Evolutionary conservation across 352 stramenopile species (phyloP).

Genomic region (Phytophthora nicotianae): DNA sequence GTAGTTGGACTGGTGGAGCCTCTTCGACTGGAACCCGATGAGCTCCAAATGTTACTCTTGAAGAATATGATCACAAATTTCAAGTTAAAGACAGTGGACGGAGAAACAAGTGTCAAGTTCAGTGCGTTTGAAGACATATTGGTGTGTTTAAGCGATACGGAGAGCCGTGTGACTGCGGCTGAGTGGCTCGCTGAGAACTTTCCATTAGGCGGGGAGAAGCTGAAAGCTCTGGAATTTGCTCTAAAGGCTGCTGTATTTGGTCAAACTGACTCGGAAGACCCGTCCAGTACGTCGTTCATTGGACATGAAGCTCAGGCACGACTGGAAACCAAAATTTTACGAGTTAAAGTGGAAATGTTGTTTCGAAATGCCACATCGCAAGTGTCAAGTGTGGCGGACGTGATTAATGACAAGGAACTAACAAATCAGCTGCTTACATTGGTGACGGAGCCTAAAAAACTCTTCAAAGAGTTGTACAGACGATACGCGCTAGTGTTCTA

Average conservation of each 20-base stretch:
- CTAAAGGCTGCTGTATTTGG: constrained; percentile 24
- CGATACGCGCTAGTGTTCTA: constrained; percentile 46
- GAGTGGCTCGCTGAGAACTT: constrained; percentile 65
- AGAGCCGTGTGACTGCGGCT: constrained; percentile 52
- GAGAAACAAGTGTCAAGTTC: constrained; percentile 7
- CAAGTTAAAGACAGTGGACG: constrained; percentile 1
- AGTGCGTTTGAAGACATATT: constrained; percentile 41
- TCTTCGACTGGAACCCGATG: constrained; percentile 66
- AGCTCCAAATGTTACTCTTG: constrained; percentile 75
- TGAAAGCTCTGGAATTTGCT: constrained; percentile 55
- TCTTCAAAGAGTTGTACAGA: constrained; percentile 55
- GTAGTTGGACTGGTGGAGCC: constrained; percentile 55
- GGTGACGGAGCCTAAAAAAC: constrained; percentile 37
- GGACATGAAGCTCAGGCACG: constrained; percentile 36
- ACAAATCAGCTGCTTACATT: constrained; percentile 35
- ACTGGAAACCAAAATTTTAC: constrained; percentile 49
- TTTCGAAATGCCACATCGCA: constrained; percentile 31
- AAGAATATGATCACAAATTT: constrained; percentile 66
- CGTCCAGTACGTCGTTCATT: constrained; percentile 40
- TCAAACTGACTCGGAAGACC: constrained; percentile 7
- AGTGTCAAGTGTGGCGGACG: constrained; percentile 14
- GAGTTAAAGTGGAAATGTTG: constrained; percentile 44
- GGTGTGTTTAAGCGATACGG: constrained; percentile 36
- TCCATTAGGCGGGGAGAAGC: constrained; percentile 41
- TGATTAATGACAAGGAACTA: constrained; percentile 23